Base-by-base conservation (phyloP, 371 early-diverging fungal species). In the Entomophthora muscae region DNA sequence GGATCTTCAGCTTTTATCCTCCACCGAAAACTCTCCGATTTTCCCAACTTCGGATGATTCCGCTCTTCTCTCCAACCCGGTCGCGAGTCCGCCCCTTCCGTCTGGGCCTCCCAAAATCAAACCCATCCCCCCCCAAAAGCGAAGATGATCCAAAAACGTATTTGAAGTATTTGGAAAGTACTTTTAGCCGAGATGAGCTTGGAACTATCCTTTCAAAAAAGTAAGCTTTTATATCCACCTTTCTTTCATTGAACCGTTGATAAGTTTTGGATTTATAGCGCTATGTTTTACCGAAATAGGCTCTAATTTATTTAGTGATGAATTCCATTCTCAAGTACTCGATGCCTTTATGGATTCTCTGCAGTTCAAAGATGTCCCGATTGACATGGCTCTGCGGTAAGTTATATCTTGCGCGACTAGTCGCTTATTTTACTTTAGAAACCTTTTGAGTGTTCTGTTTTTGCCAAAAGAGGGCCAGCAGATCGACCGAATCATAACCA, bases 381-480 rank as follows among this genome's bases (percentile, higher is more conserved):
- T 88, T 56, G 88, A 86, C 65, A 73, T 81, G 64, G 82, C 88
- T 0, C 73, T 88, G 64, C 80, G 83, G 83, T 83, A 76, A 68
- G 42, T n/a, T n/a, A n/a, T n/a, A n/a, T n/a, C n/a, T n/a, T n/a
- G n/a, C n/a, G n/a, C n/a, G n/a, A n/a, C n/a, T n/a, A n/a, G n/a
- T n/a, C n/a, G n/a, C n/a, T n/a, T n/a, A n/a, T n/a, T n/a, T 53
- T 53, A 26, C n/a, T 55, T 61, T 66, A 84, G 89, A 64, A 85
- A 83, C 72, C 76, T 90, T 51, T 71, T 90, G 54, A 75, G 81
- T 56, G 77, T 80, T 66, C 87, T 90, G 52, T 76, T 80, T 62
- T 76, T 96, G 33, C 91, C 91, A 2, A 86, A 88, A 63, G 96
- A 96, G 72, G 78, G 86, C 32, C 93, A 93, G 72, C 85, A 91